Evolutionary conservation across 1,284 basidiomycete genomes (phyloP).

Genomic region (Leccinum subrobustum): DNA sequence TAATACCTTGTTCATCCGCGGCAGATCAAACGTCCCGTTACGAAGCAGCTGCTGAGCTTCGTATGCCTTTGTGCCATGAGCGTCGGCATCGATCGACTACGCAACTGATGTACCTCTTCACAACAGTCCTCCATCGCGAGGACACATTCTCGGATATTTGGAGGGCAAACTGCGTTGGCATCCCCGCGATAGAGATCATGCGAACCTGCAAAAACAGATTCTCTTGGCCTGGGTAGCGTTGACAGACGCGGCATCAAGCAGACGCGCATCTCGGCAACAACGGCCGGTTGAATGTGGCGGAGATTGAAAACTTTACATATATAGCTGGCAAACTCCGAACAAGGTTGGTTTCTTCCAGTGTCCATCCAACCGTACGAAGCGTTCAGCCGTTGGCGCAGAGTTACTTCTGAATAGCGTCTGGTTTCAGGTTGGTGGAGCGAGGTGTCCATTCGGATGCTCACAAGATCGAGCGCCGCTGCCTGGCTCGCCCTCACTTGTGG

Average conservation of each 20-base stretch:
- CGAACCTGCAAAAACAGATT: slow-evolving; percentile 65
- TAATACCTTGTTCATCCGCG: slow-evolving; percentile 63
- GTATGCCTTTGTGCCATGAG: slow-evolving; percentile 43
- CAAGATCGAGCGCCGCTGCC: slow-evolving; percentile 52
- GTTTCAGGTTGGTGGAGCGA: slow-evolving; percentile 75
- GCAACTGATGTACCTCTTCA: slow-evolving; percentile 49
- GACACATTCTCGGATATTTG: slow-evolving; percentile 69
- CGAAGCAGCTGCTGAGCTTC: slow-evolving; percentile 68
- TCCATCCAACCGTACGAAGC: slow-evolving; percentile 47
- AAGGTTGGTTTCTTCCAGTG: slow-evolving; percentile 32
- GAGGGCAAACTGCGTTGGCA: slow-evolving; percentile 60
- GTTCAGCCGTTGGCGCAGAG: slow-evolving; percentile 33
- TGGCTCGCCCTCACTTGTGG: slow-evolving; percentile 34
- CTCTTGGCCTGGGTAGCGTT: slow-evolving; percentile 56
- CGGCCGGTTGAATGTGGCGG: slow-evolving; percentile 13
- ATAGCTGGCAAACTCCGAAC: slow-evolving; percentile 14
- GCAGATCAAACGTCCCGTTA: slow-evolving; percentile 66
- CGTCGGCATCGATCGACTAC: background rate
- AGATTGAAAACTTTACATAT: slow-evolving; percentile 22
- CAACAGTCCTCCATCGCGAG: slow-evolving; percentile 72
- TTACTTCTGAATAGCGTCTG: slow-evolving; percentile 40
- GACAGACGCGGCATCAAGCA: slow-evolving; percentile 55
- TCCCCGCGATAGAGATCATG: slow-evolving; percentile 61
- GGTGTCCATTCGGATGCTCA: slow-evolving; percentile 62
- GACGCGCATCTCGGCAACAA: slow-evolving; percentile 12